Evolutionary conservation across 345 rosid species (phyloP).

Genomic region (Aethionema arabicum): DNA sequence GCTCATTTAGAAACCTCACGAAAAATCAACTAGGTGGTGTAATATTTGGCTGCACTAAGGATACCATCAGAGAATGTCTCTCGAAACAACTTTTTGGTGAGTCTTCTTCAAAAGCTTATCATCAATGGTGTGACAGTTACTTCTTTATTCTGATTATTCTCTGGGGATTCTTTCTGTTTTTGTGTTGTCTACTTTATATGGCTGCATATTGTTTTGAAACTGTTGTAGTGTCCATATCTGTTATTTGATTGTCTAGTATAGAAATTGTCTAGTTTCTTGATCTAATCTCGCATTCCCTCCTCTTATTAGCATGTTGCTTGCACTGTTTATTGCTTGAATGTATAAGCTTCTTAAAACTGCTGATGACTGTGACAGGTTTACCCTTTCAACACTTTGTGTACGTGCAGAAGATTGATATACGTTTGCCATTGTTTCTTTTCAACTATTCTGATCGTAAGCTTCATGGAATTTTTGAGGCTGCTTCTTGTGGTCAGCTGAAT

Average conservation of each 20-base stretch:
- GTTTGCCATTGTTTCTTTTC: constrained; percentile 79
- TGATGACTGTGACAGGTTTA: constrained; percentile 52
- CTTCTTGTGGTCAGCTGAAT: constrained; percentile 59
- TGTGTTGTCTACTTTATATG: neutral
- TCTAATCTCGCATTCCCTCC: constrained; percentile 4
- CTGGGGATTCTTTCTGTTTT: constrained; percentile 1
- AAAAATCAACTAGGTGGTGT: constrained; percentile 65
- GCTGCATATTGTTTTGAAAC: constrained; percentile 8
- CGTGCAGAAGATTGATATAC: constrained; percentile 57
- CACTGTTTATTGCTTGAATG: constrained; percentile 14
- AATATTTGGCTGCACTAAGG: constrained; percentile 65
- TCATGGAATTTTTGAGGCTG: constrained; percentile 80
- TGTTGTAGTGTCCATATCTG: neutral
- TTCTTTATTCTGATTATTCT: neutral
- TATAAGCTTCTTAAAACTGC: constrained; percentile 19
- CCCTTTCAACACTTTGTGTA: constrained; percentile 54
- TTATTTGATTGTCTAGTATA: neutral
- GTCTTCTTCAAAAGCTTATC: constrained; percentile 23
- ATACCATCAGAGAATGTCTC: constrained; percentile 59
- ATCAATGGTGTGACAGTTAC: neutral
- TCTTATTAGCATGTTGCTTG: constrained; percentile 12
- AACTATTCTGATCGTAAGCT: constrained; percentile 73
- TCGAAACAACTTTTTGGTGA: constrained; percentile 64
- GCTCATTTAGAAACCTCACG: constrained; percentile 45
- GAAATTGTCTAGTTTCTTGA: neutral